Conservation (phyloP, 2,329 filamentous ascomycete genomes). For the Cercospora sp. region DNA sequence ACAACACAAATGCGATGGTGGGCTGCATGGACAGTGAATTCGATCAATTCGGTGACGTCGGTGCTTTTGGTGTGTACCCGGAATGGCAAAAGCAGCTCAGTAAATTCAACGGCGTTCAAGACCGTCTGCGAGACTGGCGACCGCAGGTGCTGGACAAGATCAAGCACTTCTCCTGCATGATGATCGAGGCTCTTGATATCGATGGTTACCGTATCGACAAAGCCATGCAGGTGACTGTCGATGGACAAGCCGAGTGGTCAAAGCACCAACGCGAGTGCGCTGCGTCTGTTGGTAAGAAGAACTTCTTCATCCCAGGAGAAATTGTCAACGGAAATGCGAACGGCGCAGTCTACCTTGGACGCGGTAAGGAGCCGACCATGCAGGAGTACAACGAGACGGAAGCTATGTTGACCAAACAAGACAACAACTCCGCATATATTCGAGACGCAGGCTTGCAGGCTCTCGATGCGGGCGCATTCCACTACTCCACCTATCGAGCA, state of each 20-base stretch:
- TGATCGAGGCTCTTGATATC: slow-evolving; percentile 63
- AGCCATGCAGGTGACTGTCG: slow-evolving; percentile 63
- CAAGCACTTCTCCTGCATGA: slow-evolving; percentile 63
- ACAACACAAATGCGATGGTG: slow-evolving; percentile 50
- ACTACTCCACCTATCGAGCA: slow-evolving; percentile 65
- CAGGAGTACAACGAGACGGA: slow-evolving; percentile 50
- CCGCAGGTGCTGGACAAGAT: slow-evolving; percentile 60
- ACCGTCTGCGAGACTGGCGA: slow-evolving; percentile 65
- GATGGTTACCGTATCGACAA: slow-evolving; percentile 69
- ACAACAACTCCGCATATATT: slow-evolving; percentile 55
- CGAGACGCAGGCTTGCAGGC: slow-evolving; percentile 55
- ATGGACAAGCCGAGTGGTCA: slow-evolving; percentile 61
- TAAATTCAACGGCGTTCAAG: slow-evolving; percentile 68
- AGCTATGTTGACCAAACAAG: slow-evolving; percentile 48
- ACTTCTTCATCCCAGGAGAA: slow-evolving; percentile 66
- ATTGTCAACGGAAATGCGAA: slow-evolving; percentile 64
- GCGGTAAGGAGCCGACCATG: slow-evolving; percentile 60
- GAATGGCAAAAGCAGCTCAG: slow-evolving; percentile 65
- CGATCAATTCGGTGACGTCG: slow-evolving; percentile 63
- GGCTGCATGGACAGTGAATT: slow-evolving; percentile 66
- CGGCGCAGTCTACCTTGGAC: slow-evolving; percentile 62
- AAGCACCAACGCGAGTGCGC: slow-evolving; percentile 60
- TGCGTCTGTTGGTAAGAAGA: slow-evolving; percentile 57
- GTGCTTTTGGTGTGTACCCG: slow-evolving; percentile 63
- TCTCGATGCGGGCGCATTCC: slow-evolving; percentile 62